Evolutionary conservation across 2,329 filamentous ascomycete genomes (phyloP), one percentile per base, ranked within the genome.

Genomic region (Fusarium marasasianum): DNA sequence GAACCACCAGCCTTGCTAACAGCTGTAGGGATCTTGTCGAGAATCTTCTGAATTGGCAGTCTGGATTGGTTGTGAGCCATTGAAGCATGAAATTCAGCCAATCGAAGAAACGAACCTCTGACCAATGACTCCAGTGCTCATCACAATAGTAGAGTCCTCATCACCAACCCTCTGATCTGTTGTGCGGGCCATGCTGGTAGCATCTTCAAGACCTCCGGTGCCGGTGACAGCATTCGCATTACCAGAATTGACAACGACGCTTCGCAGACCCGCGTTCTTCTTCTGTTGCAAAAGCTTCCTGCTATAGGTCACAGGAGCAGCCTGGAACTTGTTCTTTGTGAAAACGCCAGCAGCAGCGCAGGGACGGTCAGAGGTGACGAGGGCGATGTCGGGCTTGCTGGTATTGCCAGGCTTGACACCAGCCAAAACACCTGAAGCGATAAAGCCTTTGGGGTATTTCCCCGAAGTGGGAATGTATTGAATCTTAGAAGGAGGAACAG

Each of bases 71-170:
- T 24, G 48, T 53, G 17, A 43, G 48, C 55, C 53, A 61, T 64
- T 64, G 44, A 35, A 57, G n/a, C 12, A 13, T 41, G 53, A 57
- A 66, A 62, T 58, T 17, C 15, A 11, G 47, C 50, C 63, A 63
- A 72, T 61, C 55, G 29, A 40, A 33, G 26, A 24, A 41, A 73
- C 84, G 74, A 81, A 92, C 91, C 94, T 91, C 84, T 98, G 96
- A 14, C 96, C 96, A 80, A 99, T 99, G 50, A 99, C 96, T 62
- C 96, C 96, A 5, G 96, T 99, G 82, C 95, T 98, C 96, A 99
- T 98, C 71, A 98, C 96, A 54, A 99, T 87, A n/a, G 94, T 96
- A 75, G 86, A 86, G 62, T 87, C 84, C 56, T 85, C 82, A 22
- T 73, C 78, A 20, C 87, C 87, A 6, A 88, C 83, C 66, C 79